Evolutionary conservation across 2,329 filamentous ascomycete species (phyloP).

Genomic region (Pseudogymnoascus sp.): DNA sequence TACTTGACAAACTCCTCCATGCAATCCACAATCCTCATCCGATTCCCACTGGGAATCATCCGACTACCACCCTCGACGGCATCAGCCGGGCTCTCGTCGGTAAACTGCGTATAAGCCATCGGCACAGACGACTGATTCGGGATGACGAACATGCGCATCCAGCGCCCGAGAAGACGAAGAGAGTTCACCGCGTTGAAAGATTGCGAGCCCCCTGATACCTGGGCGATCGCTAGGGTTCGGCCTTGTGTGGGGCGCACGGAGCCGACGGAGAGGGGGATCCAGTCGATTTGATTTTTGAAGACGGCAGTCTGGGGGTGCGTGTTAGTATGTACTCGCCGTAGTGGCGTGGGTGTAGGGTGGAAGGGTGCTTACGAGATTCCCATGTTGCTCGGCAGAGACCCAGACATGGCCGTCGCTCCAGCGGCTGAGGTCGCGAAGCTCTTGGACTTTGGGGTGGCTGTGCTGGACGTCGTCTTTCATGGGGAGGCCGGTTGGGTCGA

Average conservation of each 20-base stretch:
- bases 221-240: constrained; percentile 53
- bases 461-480: constrained; percentile 57
- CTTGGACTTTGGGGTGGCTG: constrained; percentile 53
- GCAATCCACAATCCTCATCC: constrained; percentile 56
- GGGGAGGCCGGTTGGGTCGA: constrained; percentile 49
- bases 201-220: constrained; percentile 58
- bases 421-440: constrained; percentile 50
- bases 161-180: constrained; percentile 57
- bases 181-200: constrained; percentile 62
- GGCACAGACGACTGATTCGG: constrained; percentile 60
- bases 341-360: no score
- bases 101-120: constrained; percentile 56
- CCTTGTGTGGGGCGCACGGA: constrained; percentile 60
- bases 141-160: constrained; percentile 64
- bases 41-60: constrained; percentile 48
- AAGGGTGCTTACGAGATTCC: constrained; percentile 42
- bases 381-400: constrained; percentile 61
- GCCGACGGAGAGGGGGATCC: constrained; percentile 57
- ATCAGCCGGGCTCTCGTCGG: constrained; percentile 29
- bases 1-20: constrained; percentile 68
- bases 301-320: constrained; percentile 45
- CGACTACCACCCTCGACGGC: constrained; percentile 36
- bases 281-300: constrained; percentile 66
- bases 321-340: constrained; percentile 13
- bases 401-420: constrained; percentile 64